Base-by-base conservation (phyloP, 495 filamentous ascomycete genomes). In the Recurvomyces mirabilis region DNA sequence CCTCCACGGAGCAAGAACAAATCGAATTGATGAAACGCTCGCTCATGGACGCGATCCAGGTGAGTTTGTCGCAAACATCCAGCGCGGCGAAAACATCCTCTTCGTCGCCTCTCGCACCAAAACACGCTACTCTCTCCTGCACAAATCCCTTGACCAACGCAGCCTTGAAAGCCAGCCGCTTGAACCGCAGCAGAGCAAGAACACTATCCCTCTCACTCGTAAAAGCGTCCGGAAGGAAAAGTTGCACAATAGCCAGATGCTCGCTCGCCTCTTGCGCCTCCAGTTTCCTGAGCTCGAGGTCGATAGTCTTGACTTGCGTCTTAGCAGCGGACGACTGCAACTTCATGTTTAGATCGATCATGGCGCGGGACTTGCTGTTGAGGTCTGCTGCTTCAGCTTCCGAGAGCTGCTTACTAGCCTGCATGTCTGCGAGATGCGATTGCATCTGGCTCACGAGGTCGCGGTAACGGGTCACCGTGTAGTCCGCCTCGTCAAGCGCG, bases 271-370 rank as follows among this genome's bases (percentile, higher is more conserved):
- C 87, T 53, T 89, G 82, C 1, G 87, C 84, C 50, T 94, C 85
- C 62, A 98, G 76, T 47, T 81, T 81, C 23, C 79, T 72, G 18
- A 96, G 68, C 59, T 96, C 93, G 5, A 94, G 68, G 53, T 95
- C 88, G 43, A 96, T 89, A 0, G 86, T 87, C 60, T 91, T 95
- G 53, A 84, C 80, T 60, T 94, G 88, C 2, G 87, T 78, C 65
- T 94, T 95, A 11, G 84, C 72, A 18, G 85, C 86, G 10, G 87
- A 89, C 28, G 79, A 72, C 54, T 93, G 88, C 25, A 98, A 75
- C 55, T 91, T 88, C 74, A 88, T 73, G 62, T 94, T 96, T 31
- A 98, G 71, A 60, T 98, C 87, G 74, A 93, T 79, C 85, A 96
- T 93, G 17, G 86, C 84, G 39, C 86, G 74, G 25, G 88, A 93